Evolutionary conservation across 108 stramenopile species (phyloP), one percentile per base, ranked within the genome.

Genomic region (Skeletonema menzelii): DNA sequence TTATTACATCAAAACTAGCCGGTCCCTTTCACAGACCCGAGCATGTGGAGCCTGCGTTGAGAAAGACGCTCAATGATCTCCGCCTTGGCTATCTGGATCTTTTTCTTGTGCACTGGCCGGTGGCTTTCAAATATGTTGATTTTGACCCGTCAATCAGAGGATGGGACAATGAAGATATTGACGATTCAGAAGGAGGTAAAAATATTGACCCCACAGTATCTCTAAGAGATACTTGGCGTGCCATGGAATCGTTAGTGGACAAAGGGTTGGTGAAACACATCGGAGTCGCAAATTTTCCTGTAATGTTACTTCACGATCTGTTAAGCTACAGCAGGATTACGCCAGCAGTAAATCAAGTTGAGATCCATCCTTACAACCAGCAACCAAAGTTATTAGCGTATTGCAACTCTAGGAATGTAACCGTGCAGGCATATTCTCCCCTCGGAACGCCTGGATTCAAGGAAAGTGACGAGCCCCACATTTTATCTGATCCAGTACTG

Each of bases 31-130:
- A 96, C 80, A 70, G 82, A 17, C 61, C 69, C 7, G 87, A 94
- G 59, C 87, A 95, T 69, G 91, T 95, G 37, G 72, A 73, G 63
- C 80, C 70, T 38, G 92, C 87, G 15, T 63, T 88, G 66, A 76
- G 79, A 57, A 91, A 91, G 69, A 91, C 92, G 15, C 73, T 97
- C 27, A 55, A 66, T 24, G 94, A 95, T 68, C 68, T 97, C 47
- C 69, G 89, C 1, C 49, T 95, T 46, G 94, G 94, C 57, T 97
- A 97, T 73, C 75, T 97, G 67, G 96, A 97, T 75, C 65, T 95
- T 44, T 95, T 87, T 71, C 66, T 97, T 12, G 88, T 97, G 53
- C 96, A 97, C 74, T 97, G 94, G 90, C 96, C 94, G 67, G 77
- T 84, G 42, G 85, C 95, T 10, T 89, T 92, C 53, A 74, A 87